phyloP scores from a whole-genome alignment of 1,284 basidiomycete species.

The Sanghuangporus baumii region DNA sequence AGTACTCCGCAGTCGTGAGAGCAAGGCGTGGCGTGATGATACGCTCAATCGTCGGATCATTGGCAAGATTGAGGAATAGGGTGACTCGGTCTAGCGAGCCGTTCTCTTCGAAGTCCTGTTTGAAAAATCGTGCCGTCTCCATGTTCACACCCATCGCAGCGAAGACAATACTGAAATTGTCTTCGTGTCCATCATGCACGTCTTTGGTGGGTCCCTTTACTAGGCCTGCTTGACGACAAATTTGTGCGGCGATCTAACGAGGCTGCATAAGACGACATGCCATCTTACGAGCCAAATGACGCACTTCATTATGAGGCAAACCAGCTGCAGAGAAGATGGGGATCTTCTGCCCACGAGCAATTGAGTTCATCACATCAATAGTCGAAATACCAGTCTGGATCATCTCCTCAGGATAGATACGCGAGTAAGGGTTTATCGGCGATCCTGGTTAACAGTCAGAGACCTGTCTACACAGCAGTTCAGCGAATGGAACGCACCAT shows the following conservation, averaged over 20 bases:
- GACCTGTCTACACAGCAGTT: conserved; percentile 1
- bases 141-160: conserved; percentile 99
- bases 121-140: conserved; percentile 99
- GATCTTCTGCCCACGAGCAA: conserved; percentile 99
- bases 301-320: conserved; percentile 96
- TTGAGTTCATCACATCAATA: conserved; percentile 98
- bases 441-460: conserved; percentile 58
- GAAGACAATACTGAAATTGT: conserved; percentile 99
- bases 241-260: conserved; percentile 93
- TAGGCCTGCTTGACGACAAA: conserved; percentile 97
- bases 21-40: conserved; percentile 99
- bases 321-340: conserved; percentile 99
- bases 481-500: conserved; percentile 54
- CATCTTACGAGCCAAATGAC: conserved; percentile 18
- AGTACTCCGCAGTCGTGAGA: conserved; percentile 98
- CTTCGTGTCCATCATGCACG: conserved; percentile 98
- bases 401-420: conserved; percentile 99
- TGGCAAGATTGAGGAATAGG: conserved; percentile 97
- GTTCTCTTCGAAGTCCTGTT: conserved; percentile 99
- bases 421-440: conserved; percentile 98
- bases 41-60: conserved; percentile 99
- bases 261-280: conserved; percentile 15
- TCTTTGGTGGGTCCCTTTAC: conserved; percentile 95
- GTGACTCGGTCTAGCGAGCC: conserved; percentile 97
- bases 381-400: conserved; percentile 99